Percentiles rank a stretch among this genome's conserved stretches.
phyloP scores from a whole-genome alignment of 1,139 yeast species.

The Arxiozyma telluris region DNA sequence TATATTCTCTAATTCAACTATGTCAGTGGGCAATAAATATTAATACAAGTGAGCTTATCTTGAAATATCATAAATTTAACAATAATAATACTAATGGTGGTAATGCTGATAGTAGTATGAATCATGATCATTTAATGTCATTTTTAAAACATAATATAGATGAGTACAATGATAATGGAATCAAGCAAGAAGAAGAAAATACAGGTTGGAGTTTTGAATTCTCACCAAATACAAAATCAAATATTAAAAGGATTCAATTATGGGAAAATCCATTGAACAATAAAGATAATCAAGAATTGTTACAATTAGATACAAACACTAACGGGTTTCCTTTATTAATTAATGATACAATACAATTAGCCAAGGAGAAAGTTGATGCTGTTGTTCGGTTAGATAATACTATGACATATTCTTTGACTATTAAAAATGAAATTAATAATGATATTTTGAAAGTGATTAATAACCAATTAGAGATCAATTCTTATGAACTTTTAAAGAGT shows the following conservation, averaged over 20 bases:
- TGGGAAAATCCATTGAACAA: slow-evolving; percentile 32
- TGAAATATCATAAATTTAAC: slow-evolving; percentile 1
- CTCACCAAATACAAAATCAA: slow-evolving; percentile 64
- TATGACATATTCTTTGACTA: slow-evolving; percentile 66
- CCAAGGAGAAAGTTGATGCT: slow-evolving; percentile 61
- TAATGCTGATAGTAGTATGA: slow-evolving; percentile 12
- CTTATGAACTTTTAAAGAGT: not conserved
- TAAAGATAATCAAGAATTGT: not conserved
- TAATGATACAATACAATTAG: slow-evolving; percentile 57
- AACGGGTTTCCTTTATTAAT: slow-evolving; percentile 55
- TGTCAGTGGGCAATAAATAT: slow-evolving; percentile 71
- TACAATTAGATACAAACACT: slow-evolving; percentile 35
- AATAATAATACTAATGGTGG: slow-evolving; percentile 5
- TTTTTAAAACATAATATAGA: slow-evolving; percentile 6
- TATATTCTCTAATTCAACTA: slow-evolving; percentile 41
- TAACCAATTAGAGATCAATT: slow-evolving; percentile 40
- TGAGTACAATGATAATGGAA: slow-evolving; percentile 2
- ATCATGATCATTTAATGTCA: slow-evolving; percentile 7
- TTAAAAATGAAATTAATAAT: slow-evolving; percentile 72
- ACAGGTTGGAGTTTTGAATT: slow-evolving; percentile 32
- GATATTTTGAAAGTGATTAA: slow-evolving; percentile 59
- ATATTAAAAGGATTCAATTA: slow-evolving; percentile 47
- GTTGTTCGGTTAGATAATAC: slow-evolving; percentile 71
- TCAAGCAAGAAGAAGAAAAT: slow-evolving; percentile 2
- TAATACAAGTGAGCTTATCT: slow-evolving; percentile 40